phyloP scores from a whole-genome alignment of 2,329 filamentous ascomycete species.

The Alternaria sp. region DNA sequence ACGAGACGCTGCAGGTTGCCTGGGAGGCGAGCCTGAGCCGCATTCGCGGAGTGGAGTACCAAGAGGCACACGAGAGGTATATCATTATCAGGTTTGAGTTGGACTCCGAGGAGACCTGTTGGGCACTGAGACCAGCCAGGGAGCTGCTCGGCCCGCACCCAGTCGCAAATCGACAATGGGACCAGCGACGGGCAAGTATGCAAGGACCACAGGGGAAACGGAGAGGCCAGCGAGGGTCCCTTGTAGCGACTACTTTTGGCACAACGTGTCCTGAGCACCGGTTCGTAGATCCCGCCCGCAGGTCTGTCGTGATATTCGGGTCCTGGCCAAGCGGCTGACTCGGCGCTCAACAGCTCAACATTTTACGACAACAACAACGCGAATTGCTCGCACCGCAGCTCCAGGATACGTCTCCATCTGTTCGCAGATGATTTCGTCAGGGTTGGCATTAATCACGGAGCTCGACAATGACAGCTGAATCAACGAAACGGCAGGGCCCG shows the following conservation, averaged over 20 bases:
- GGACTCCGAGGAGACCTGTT: constrained; percentile 5
- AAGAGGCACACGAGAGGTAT: constrained; percentile 13
- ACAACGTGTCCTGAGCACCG: constrained; percentile 49
- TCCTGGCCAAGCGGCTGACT: constrained; percentile 23
- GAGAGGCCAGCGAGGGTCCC: constrained; percentile 33
- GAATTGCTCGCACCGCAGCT: constrained; percentile 1
- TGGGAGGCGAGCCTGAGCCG: constrained; percentile 21
- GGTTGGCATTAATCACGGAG: background rate
- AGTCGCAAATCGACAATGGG: constrained; percentile 48
- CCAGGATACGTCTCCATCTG: constrained; percentile 1
- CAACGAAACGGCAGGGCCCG: constrained; percentile 33
- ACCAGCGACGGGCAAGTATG: constrained; percentile 28
- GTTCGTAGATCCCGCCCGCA: constrained; percentile 52
- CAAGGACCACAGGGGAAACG: constrained; percentile 25
- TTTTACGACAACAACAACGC: constrained; percentile 4
- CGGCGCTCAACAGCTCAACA: constrained; percentile 3
- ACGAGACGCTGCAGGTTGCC: constrained; percentile 28
- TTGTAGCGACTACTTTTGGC: constrained; percentile 42
- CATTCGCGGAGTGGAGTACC: constrained; percentile 16
- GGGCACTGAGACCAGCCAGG: constrained; percentile 30
- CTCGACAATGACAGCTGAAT: constrained; percentile 14
- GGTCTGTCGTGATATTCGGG: constrained; percentile 24
- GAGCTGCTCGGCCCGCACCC: constrained; percentile 47
- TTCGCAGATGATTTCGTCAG: constrained; percentile 1
- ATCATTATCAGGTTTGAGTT: constrained; percentile 15